These are phyloP conservation scores for Fusarium nisikadoi DNA, from an alignment of 2,329 filamentous ascomycete species.

Conservation along the genomic window DNA sequence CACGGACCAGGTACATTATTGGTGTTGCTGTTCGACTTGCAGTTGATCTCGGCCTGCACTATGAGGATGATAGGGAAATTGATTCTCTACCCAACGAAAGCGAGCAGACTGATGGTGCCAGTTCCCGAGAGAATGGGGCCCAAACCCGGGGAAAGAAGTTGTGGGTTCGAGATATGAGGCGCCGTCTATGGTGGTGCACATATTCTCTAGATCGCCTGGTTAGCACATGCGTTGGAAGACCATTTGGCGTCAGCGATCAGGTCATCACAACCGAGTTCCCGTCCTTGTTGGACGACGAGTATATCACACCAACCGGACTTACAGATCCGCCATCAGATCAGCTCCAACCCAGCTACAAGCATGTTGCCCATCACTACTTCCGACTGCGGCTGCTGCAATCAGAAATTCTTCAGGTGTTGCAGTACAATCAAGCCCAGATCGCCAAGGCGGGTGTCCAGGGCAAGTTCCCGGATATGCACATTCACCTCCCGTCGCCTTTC, in stretches of 20 bases:
- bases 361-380: conserved; percentile 92
- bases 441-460: conserved; percentile 75
- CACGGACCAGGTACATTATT: conserved; percentile 77
- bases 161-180: conserved; percentile 86
- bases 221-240: conserved; percentile 90
- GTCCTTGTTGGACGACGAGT: conserved; percentile 85
- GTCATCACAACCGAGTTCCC: conserved; percentile 96
- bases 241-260: conserved; percentile 95
- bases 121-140: conserved; percentile 49
- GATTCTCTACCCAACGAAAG: conserved; percentile 57
- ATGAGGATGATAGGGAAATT: conserved; percentile 81
- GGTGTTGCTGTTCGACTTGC: conserved; percentile 91
- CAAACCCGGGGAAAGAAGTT: conserved; percentile 74
- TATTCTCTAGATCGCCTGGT: conserved; percentile 96
- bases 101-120: conserved; percentile 51
- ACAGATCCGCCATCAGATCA: conserved; percentile 66
- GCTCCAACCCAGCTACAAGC: conserved; percentile 82
- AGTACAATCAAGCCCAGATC: conserved; percentile 88
- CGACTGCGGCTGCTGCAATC: conserved; percentile 88
- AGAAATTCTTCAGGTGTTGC: conserved; percentile 92
- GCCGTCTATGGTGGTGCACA: conserved; percentile 95
- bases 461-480: conserved; percentile 79
- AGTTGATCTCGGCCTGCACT: conserved; percentile 90
- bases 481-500: conserved; percentile 84
- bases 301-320: conserved; percentile 85